phyloP scores from a whole-genome alignment of 139 green algal genomes.

The Asterochloris erici region DNA sequence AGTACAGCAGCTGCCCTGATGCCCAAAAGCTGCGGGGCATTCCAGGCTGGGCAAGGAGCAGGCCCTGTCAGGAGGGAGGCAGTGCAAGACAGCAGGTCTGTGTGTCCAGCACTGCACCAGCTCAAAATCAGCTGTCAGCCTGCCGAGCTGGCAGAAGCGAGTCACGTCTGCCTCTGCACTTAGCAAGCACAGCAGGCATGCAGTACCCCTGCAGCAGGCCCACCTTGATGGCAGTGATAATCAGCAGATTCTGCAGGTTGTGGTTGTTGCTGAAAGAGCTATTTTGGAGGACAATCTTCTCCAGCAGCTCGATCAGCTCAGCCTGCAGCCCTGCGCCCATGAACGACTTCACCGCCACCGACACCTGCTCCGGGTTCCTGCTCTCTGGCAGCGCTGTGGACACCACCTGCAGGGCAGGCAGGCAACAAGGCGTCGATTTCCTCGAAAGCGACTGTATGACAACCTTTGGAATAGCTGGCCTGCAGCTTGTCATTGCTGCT shows the following conservation, averaged over 20 bases:
- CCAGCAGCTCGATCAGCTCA: conserved; percentile 98
- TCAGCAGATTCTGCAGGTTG: conserved; percentile 99
- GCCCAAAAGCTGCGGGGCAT: neutral
- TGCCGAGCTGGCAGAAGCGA: neutral
- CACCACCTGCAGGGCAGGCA: conserved; percentile 74
- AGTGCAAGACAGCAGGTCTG: neutral
- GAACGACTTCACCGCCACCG: conserved; percentile 97
- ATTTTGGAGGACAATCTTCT: conserved; percentile 99
- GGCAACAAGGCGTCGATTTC: neutral
- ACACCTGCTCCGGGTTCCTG: conserved; percentile 97
- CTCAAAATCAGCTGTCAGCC: neutral
- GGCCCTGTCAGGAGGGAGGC: neutral
- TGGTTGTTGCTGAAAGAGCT: conserved; percentile 96
- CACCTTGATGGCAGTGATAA: conserved; percentile 98
- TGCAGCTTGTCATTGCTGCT: neutral
- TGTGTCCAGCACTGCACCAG: neutral
- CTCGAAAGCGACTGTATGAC: neutral
- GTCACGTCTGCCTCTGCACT: neutral
- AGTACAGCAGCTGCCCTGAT: no score
- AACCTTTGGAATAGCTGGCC: neutral
- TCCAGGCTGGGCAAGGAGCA: neutral
- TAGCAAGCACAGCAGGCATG: neutral
- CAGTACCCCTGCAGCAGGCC: conserved; percentile 25
- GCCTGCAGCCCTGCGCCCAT: conserved; percentile 93
- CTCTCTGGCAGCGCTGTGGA: conserved; percentile 95